Percentiles rank a stretch among this genome's conserved stretches.
Evolutionary conservation across 805 yeast genomes (phyloP).

Genomic region (Candida stauntonica): DNA sequence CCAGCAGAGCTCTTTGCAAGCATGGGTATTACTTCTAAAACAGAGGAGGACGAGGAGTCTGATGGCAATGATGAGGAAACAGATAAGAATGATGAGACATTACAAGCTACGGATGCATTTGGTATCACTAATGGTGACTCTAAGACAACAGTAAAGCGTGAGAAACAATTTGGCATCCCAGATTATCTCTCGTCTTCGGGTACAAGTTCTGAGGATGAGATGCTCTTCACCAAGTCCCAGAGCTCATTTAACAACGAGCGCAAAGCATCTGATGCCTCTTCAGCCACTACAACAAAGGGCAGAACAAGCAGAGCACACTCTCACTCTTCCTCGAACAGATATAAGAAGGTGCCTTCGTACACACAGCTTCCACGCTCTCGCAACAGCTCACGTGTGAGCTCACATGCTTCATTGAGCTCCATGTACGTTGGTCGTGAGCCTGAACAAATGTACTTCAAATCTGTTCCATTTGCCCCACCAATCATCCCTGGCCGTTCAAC

Average conservation of each 20-base stretch:
- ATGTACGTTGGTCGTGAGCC: constrained; percentile 12
- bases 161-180: too few relatives aligned
- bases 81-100: not conserved
- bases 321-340: not conserved
- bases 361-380: too few relatives aligned
- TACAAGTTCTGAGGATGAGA: constrained; percentile 9
- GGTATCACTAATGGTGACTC: constrained; percentile 16
- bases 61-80: not conserved
- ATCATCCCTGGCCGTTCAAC: constrained; percentile 4
- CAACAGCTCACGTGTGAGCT: constrained; percentile 12
- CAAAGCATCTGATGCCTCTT: constrained; percentile 3
- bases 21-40: constrained; percentile 22
- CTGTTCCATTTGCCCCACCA: constrained; percentile 17
- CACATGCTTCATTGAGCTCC: constrained; percentile 19
- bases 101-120: constrained; percentile 14
- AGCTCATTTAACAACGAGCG: constrained; percentile 4
- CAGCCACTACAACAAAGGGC: not conserved
- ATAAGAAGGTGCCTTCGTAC: not conserved
- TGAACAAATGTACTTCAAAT: constrained; percentile 9
- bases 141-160: too few relatives aligned
- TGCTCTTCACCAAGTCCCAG: constrained; percentile 9
- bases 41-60: constrained; percentile 7
- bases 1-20: constrained; percentile 23
- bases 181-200: constrained; percentile 12
- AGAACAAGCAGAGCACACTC: constrained; percentile 5